phyloP scores from a whole-genome alignment of 495 filamentous ascomycete genomes.

The Parathielavia appendiculata region DNA sequence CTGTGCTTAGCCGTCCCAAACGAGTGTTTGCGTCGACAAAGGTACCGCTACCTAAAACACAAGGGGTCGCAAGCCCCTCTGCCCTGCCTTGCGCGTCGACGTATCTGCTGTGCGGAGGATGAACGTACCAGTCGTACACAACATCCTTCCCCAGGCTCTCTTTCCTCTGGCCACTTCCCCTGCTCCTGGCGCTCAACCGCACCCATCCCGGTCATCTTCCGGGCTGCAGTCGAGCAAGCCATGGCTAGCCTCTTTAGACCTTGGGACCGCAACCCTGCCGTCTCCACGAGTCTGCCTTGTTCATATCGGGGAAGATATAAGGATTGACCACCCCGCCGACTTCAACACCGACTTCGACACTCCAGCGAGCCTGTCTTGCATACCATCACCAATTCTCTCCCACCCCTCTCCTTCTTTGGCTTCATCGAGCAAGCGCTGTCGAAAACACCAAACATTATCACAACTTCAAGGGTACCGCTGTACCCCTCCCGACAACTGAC shows the following conservation, averaged over 20 bases:
- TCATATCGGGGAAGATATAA: slow-evolving; percentile 15
- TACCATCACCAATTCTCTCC: slow-evolving; percentile 4
- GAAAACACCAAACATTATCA: not conserved
- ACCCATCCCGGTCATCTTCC: slow-evolving; percentile 10
- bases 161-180: slow-evolving; percentile 14
- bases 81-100: not conserved
- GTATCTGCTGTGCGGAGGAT: slow-evolving; percentile 4
- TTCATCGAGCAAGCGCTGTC: no score
- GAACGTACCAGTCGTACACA: slow-evolving; percentile 16
- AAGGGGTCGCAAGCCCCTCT: not conserved
- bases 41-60: not conserved
- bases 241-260: slow-evolving; percentile 3
- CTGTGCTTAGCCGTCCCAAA: slow-evolving; percentile 6
- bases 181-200: slow-evolving; percentile 15
- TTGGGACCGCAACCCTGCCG: slow-evolving; percentile 7
- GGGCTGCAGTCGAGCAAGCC: slow-evolving; percentile 8
- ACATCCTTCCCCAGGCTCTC: slow-evolving; percentile 20
- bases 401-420: not conserved
- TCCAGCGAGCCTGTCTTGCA: slow-evolving; percentile 1
- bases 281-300: slow-evolving; percentile 5
- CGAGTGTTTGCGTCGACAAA: not conserved
- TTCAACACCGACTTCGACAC: slow-evolving; percentile 10
- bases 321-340: slow-evolving; percentile 6
- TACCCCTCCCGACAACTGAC: no score
- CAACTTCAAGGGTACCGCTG: no score